A percentile compares a stretch with the other conserved stretches of the same genome.
These are phyloP conservation scores for Corynascus novoguineensis DNA, from an alignment of 495 filamentous ascomycete genomes.

Conservation along the genomic window DNA sequence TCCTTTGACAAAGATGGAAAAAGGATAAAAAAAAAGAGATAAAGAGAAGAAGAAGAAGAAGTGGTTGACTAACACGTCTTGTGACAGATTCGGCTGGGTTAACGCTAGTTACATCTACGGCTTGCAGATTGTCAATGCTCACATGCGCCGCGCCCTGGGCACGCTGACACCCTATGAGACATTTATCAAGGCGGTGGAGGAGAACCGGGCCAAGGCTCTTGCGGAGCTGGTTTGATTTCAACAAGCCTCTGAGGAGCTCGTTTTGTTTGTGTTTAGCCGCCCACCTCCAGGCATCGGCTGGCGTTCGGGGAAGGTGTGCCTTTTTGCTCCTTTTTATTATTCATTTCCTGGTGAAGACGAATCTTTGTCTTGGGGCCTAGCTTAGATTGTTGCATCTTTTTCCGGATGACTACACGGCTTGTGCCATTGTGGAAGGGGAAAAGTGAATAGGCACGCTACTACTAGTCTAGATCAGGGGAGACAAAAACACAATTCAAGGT, in stretches of 20 bases:
- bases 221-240: slow-evolving; percentile 32
- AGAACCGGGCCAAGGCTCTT: slow-evolving; percentile 40
- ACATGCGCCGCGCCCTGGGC: slow-evolving; percentile 79
- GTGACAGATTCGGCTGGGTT: slow-evolving; percentile 87
- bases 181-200: slow-evolving; percentile 52
- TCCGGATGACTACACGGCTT: not conserved
- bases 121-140: slow-evolving; percentile 72
- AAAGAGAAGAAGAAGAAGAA: no score
- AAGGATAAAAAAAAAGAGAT: slow-evolving; percentile 20
- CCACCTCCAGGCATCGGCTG: not conserved
- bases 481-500: no score
- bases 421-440: not conserved
- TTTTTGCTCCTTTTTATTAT: not conserved
- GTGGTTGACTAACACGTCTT: slow-evolving; percentile 12
- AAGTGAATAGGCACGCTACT: not conserved
- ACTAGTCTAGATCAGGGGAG: not conserved
- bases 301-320: not conserved
- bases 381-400: slow-evolving; percentile 11
- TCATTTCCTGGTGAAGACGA: not conserved
- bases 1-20: not conserved
- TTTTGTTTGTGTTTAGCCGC: slow-evolving; percentile 19
- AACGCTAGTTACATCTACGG: slow-evolving; percentile 95
- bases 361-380: not conserved
- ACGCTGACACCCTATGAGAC: slow-evolving; percentile 76
- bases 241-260: slow-evolving; percentile 37